Evolutionary conservation across 108 stramenopile genomes (phyloP).

Genomic region (Discostella stelligeroides): DNA sequence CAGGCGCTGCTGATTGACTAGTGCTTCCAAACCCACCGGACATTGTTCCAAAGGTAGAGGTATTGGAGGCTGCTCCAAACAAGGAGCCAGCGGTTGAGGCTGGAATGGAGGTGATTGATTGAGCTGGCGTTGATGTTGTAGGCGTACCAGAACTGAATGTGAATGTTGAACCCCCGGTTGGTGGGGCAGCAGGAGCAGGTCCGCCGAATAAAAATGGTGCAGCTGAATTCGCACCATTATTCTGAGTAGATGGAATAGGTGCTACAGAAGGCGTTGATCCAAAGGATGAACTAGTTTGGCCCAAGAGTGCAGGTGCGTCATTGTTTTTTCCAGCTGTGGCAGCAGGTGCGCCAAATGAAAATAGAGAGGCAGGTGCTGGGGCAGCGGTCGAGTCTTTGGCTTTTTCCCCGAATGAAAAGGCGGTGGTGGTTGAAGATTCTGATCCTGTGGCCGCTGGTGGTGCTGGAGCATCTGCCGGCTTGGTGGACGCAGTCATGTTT

Average conservation of each 20-base stretch:
- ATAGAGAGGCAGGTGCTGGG: constrained; percentile 8
- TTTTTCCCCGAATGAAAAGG: constrained; percentile 12
- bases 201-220: constrained; percentile 25
- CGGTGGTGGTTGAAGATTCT: constrained; percentile 1
- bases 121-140: constrained; percentile 1
- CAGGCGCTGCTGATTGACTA: constrained; percentile 6
- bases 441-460: not conserved
- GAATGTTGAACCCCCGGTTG: constrained; percentile 14
- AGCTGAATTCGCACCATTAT: constrained; percentile 10
- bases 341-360: constrained; percentile 6
- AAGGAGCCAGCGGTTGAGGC: not conserved
- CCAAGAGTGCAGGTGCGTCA: not conserved
- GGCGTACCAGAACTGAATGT: constrained; percentile 6
- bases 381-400: not conserved
- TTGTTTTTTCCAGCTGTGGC: not conserved
- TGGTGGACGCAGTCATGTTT: not conserved
- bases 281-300: not conserved
- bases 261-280: not conserved
- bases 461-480: not conserved
- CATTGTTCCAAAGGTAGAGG: constrained; percentile 9
- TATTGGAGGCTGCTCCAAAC: constrained; percentile 8
- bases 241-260: constrained; percentile 6
- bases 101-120: not conserved
- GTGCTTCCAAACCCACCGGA: constrained; percentile 1
- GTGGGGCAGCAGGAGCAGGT: constrained; percentile 7